Evolutionary conservation across 2,329 filamentous ascomycete genomes (phyloP).

Genomic region (Alternaria sp.): DNA sequence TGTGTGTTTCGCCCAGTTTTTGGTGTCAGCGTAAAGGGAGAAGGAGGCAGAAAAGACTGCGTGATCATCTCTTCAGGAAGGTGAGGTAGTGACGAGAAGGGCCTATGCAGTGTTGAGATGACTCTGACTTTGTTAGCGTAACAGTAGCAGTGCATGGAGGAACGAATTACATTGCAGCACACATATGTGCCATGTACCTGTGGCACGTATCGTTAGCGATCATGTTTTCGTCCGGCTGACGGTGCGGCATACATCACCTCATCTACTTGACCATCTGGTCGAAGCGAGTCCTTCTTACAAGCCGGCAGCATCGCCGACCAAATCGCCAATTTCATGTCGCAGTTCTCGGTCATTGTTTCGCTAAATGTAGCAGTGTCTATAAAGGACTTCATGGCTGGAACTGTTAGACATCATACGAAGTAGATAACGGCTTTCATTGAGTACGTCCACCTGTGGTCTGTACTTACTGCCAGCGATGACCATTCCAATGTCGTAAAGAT

Average conservation of each 20-base stretch:
- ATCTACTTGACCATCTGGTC: slow-evolving; percentile 72
- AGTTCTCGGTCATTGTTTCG: slow-evolving; percentile 68
- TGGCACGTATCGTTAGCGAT: not conserved
- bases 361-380: slow-evolving; percentile 25
- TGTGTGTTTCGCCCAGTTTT: slow-evolving; percentile 59
- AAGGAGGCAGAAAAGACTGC: slow-evolving; percentile 67
- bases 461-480: slow-evolving; percentile 67
- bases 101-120: slow-evolving; percentile 49
- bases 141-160: not conserved
- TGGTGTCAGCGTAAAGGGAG: slow-evolving; percentile 55
- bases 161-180: slow-evolving; percentile 58
- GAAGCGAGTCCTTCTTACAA: slow-evolving; percentile 72
- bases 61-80: slow-evolving; percentile 39
- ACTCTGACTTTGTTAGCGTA: slow-evolving; percentile 21
- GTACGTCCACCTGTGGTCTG: not conserved
- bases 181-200: slow-evolving; percentile 80
- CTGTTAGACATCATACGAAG: slow-evolving; percentile 4
- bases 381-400: slow-evolving; percentile 57
- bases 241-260: slow-evolving; percentile 69
- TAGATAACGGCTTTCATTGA: not conserved
- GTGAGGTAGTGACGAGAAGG: slow-evolving; percentile 45
- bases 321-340: slow-evolving; percentile 68
- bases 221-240: not conserved
- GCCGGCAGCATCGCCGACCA: slow-evolving; percentile 80
- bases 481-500: slow-evolving; percentile 76